Evolutionary conservation across 345 rosid species (phyloP), one percentile per base, ranked within the genome.

Genomic region (Boechera divaricarpa): DNA sequence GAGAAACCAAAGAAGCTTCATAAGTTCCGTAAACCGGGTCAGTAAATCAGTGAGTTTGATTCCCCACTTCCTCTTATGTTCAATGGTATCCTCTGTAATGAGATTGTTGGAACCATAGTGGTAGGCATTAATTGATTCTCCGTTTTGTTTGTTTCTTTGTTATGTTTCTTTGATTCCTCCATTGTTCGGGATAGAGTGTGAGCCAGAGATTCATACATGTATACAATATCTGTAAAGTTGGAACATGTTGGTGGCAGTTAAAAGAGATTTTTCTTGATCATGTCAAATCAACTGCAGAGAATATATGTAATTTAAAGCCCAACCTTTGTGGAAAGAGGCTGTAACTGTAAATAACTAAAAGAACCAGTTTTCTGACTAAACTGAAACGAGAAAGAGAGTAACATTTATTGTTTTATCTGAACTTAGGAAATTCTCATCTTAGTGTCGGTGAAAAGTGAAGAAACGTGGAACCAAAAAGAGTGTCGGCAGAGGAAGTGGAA

Each of bases 221-320:
- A 77, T 57, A 71, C 81, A 49, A 49, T 77, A 65, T 77, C 77
- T 77, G 77, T 77, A 77, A 77, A 77, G 81, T 57, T 64, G 72
- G 49, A 56, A 47, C 72, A 70, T 77, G 81, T 77, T 71, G 66
- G 57, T 77, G 76, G 77, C 76, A 57, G 72, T 64, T 77, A 18
- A 77, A 39, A 29, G 24, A 29, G 38, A 1, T 36, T 39, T 71
- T 48, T 77, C 38, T 72, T 76, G 47, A 16, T 13, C 42, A 76
- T 60, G 76, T 62, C 64, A 55, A 26, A 21, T 39, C 69, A 68
- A 21, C 44, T 52, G 36, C 63, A 29, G 36, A 75, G 67, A 67
- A 63, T 39, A 12, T 67, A 28, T 18, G 61, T 49, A 49, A 62
- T 2, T 42, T 12, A 35, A 21, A 32, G 56, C 33, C 28, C 52